Conservation (phyloP, 176 grass and related monocot genomes). For the Areca catechu region DNA sequence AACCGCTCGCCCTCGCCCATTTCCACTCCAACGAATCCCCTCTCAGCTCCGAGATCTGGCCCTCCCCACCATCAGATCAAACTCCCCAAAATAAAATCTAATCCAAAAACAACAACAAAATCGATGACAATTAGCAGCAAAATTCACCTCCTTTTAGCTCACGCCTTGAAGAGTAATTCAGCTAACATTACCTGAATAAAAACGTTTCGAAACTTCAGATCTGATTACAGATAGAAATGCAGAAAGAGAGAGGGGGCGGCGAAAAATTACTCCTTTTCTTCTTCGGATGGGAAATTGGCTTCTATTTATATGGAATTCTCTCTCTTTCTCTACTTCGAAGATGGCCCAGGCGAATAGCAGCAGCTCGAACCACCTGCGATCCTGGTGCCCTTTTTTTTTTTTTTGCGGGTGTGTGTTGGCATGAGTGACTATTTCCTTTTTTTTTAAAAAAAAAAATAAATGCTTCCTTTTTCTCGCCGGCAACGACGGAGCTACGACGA, state of each 20-base stretch:
- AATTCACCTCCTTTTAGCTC: background rate
- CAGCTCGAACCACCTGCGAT: no score
- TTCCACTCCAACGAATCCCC: background rate
- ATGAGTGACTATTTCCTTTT: no score
- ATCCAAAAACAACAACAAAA: background rate
- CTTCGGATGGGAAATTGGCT: background rate
- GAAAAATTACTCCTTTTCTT: background rate
- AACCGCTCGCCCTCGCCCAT: slow-evolving; percentile 24
- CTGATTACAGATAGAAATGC: background rate
- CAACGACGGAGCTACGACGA: no score
- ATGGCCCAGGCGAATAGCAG: no score
- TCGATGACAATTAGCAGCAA: background rate
- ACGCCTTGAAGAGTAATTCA: background rate
- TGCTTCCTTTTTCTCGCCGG: no score
- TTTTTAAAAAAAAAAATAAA: no score
- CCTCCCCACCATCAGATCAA: no score
- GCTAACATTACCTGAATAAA: background rate
- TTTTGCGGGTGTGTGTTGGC: no score
- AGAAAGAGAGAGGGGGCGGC: background rate
- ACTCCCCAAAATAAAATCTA: background rate
- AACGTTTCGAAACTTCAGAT: background rate
- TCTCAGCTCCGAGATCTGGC: slow-evolving; percentile 2
- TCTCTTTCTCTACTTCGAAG: no score
- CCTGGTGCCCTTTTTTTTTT: no score
- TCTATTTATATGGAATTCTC: background rate